phyloP scores from a whole-genome alignment of 345 rosid genomes.

The Cardamine chenopodiifolia region DNA sequence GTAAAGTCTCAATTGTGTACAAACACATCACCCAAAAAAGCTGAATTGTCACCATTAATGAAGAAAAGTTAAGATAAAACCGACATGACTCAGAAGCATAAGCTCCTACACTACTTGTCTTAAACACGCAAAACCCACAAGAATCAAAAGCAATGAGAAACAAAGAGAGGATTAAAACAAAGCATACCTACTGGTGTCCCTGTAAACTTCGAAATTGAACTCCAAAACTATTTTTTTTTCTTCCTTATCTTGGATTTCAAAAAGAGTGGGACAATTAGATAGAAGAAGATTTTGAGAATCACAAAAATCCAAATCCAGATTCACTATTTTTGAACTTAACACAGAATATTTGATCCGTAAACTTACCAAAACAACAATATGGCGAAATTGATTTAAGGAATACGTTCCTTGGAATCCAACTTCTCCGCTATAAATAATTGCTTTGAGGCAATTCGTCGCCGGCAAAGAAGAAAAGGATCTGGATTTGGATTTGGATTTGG shows the following conservation, averaged over 20 bases:
- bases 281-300: neutral
- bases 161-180: neutral
- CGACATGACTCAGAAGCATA: constrained; percentile 11
- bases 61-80: neutral
- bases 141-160: constrained; percentile 16
- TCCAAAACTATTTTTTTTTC: too few relatives aligned
- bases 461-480: constrained; percentile 10
- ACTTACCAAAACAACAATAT: constrained; percentile 11
- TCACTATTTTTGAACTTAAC: constrained; percentile 1
- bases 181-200: neutral
- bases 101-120: neutral
- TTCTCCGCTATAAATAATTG: constrained; percentile 11
- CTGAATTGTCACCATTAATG: constrained; percentile 13
- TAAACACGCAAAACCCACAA: constrained; percentile 5
- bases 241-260: too few relatives aligned
- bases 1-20: neutral
- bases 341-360: neutral
- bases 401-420: neutral
- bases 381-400: neutral
- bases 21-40: neutral
- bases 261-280: neutral
- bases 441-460: constrained; percentile 13
- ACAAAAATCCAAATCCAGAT: constrained; percentile 7
- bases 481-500: constrained; percentile 27
- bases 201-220: neutral